Base-by-base conservation (phyloP, 1,284 basidiomycete genomes). In the Thelephora terrestris region DNA sequence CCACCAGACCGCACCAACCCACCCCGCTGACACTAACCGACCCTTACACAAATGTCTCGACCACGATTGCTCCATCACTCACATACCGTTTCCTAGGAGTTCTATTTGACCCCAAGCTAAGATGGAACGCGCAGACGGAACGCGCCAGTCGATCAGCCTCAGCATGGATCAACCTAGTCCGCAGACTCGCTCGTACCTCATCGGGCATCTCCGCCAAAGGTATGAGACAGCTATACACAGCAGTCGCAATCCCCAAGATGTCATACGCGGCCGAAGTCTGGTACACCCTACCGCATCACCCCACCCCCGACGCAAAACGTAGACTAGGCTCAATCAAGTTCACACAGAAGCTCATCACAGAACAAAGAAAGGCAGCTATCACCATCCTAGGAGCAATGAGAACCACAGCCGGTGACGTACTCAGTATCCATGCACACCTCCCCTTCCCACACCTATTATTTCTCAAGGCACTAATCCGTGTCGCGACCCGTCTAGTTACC, bases 181-280 rank as follows among this genome's bases (percentile, higher is more conserved):
- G 14, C n/a, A 5, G 37, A 5, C 37, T 39, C 5, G 37, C 37
- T 14, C 21, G 21, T 14, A 21, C 21, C 5, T 6, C 37, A 17
- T 5, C n/a, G 14, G 37, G 37, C 7, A 39, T 39, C 5, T 18
- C n/a, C 5, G 37, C 37, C 5, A 39, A 39, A 21, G n/a, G n/a
- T 5, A 39, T 39, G 37, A 5, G 37, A 23, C 50, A 52, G 5
- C 52, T 67, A 0, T 71, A 67, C 49, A 40, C 58, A 0, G 49
- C 62, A 2, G 59, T 68, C 0, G 64, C 57, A 0, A 43, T 69
- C 5, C 63, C 67, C 3, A 61, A 61, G 36, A 63, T 70, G 57
- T 55, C 61, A 0, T 71, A 70, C 40, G 64, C 60, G 1, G 54
- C 62, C 1, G 64, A 68, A 34, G 45, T 70, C 1, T 71, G 34